phyloP scores from a whole-genome alignment of 2,329 filamentous ascomycete species.

The Cercospora canescens region DNA sequence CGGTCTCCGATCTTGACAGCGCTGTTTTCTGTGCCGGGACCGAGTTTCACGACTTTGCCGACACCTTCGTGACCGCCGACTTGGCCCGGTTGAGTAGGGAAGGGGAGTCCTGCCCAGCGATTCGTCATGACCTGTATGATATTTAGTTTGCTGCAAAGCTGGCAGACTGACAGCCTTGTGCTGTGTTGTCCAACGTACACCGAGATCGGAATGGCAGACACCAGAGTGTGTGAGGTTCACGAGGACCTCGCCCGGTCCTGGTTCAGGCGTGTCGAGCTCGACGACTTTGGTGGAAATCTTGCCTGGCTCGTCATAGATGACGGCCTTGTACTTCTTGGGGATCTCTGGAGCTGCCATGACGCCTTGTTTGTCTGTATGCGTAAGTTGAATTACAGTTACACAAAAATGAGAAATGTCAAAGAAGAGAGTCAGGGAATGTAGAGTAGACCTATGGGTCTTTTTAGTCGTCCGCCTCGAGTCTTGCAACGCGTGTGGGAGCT shows the following conservation, averaged over 20 bases:
- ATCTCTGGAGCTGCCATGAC: slow-evolving; percentile 31
- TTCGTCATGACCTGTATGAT: slow-evolving; percentile 44
- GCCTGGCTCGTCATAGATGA: slow-evolving; percentile 66
- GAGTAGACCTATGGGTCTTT: neutral
- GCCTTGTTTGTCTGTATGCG: neutral
- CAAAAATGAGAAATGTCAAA: neutral
- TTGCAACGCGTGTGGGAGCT: neutral
- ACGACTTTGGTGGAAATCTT: slow-evolving; percentile 64
- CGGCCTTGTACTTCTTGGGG: slow-evolving; percentile 63
- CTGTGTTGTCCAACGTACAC: slow-evolving; percentile 28
- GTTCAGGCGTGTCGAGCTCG: slow-evolving; percentile 64
- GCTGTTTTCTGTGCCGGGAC: slow-evolving; percentile 57
- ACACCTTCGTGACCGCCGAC: slow-evolving; percentile 71
- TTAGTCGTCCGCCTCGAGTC: neutral
- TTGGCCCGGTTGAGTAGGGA: slow-evolving; percentile 60
- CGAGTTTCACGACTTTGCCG: slow-evolving; percentile 63
- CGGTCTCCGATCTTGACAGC: slow-evolving; percentile 65
- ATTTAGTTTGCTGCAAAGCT: neutral
- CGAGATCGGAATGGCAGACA: slow-evolving; percentile 65
- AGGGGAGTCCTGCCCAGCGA: slow-evolving; percentile 47
- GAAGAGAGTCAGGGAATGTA: neutral
- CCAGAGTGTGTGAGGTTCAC: slow-evolving; percentile 56
- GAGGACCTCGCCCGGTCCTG: slow-evolving; percentile 55
- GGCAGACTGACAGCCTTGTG: no score
- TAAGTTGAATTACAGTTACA: neutral